phyloP scores from a whole-genome alignment of 169 alveolate genomes.

The Ichthyophthirius multifiliis region DNA sequence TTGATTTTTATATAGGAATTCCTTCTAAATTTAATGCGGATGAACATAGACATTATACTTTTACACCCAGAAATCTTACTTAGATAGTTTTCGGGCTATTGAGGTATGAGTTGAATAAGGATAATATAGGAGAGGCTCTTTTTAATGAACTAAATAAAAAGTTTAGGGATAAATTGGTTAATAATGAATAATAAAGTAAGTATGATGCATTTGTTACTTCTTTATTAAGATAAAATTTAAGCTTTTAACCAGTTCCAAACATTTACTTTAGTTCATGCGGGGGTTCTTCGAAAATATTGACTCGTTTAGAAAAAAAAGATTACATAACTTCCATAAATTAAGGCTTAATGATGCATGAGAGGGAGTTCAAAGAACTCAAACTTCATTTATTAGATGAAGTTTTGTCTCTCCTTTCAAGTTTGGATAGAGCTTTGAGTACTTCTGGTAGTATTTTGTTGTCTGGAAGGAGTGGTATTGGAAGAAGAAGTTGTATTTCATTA shows the following conservation, averaged over 20 bases:
- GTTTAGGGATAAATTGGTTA: slow-evolving; percentile 88
- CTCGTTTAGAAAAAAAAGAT: slow-evolving; percentile 61
- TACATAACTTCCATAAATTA: slow-evolving; percentile 57
- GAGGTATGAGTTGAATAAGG: slow-evolving; percentile 76
- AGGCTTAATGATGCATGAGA: slow-evolving; percentile 81
- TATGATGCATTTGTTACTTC: slow-evolving; percentile 68
- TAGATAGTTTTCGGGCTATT: slow-evolving; percentile 77
- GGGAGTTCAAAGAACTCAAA: slow-evolving; percentile 87
- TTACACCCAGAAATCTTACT: slow-evolving; percentile 90
- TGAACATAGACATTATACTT: slow-evolving; percentile 87
- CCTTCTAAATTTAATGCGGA: slow-evolving; percentile 81
- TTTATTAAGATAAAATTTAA: slow-evolving; percentile 52
- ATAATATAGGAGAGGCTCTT: slow-evolving; percentile 14
- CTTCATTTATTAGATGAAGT: slow-evolving; percentile 84
- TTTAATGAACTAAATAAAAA: slow-evolving; percentile 80
- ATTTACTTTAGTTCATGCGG: slow-evolving; percentile 44
- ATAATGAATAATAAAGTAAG: slow-evolving; percentile 66
- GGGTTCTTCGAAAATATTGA: slow-evolving; percentile 16
- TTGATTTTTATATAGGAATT: slow-evolving; percentile 71
- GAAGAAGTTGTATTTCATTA: slow-evolving; percentile 68
- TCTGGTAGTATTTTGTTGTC: slow-evolving; percentile 83
- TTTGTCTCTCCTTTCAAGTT: slow-evolving; percentile 65
- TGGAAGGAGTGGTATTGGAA: slow-evolving; percentile 90
- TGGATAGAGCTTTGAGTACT: slow-evolving; percentile 81
- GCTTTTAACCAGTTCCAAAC: slow-evolving; percentile 45